Conservation (phyloP, 2,329 filamentous ascomycete genomes). For the Parascedosporium putredinis region DNA sequence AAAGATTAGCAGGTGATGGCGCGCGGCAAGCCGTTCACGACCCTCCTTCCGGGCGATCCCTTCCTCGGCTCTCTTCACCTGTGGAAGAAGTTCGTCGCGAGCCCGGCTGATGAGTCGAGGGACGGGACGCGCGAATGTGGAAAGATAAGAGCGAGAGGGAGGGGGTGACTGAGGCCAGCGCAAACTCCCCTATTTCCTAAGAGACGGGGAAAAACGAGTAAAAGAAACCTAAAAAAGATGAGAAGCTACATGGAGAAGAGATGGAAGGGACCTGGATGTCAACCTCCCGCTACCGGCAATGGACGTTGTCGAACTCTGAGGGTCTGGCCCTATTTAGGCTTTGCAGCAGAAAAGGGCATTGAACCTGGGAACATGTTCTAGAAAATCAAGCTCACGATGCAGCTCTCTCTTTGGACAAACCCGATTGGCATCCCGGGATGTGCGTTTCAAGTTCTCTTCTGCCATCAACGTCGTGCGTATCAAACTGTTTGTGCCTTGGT, state of each 20-base stretch:
- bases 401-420: background rate
- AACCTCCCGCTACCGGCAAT: background rate
- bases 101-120: background rate
- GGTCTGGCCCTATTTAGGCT: background rate
- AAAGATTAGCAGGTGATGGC: background rate
- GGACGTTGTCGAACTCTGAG: background rate
- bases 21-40: background rate
- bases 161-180: too few relatives aligned
- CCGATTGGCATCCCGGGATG: background rate
- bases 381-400: slow-evolving; percentile 1
- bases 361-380: background rate
- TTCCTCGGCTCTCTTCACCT: background rate
- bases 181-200: too few relatives aligned
- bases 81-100: background rate
- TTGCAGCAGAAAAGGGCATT: background rate
- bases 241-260: too few relatives aligned
- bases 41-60: slow-evolving; percentile 5
- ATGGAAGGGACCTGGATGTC: too few relatives aligned
- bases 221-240: too few relatives aligned
- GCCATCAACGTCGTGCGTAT: slow-evolving; percentile 2
- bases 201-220: too few relatives aligned
- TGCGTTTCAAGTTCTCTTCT: slow-evolving; percentile 1
- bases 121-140: too few relatives aligned
- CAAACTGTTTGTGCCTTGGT: background rate
- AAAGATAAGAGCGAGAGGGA: too few relatives aligned